These are phyloP conservation scores for Carex myosuroides DNA, from an alignment of 176 grass and related monocot species.

Conservation along the genomic window DNA sequence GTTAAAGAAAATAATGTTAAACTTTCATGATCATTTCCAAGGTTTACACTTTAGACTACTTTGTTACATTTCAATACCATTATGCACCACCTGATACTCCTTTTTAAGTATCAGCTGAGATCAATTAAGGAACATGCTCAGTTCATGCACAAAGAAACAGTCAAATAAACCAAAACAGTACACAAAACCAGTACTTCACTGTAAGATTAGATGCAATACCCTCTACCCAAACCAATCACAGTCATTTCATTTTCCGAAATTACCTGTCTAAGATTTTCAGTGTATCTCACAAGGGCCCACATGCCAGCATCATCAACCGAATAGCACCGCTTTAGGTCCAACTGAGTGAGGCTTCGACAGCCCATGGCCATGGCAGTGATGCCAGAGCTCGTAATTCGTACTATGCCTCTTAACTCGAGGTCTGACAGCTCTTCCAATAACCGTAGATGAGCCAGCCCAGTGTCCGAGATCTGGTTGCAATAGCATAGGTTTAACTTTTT, in stretches of 20 bases:
- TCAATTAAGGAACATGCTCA: neutral
- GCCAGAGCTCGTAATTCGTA: constrained; percentile 54
- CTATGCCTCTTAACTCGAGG: constrained; percentile 72
- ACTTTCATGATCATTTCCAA: neutral
- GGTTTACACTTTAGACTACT: neutral
- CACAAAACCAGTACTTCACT: neutral
- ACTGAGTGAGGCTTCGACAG: constrained; percentile 58
- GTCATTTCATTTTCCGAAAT: neutral
- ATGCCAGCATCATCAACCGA: constrained; percentile 71
- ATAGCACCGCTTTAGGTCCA: constrained; percentile 83
- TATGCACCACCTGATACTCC: neutral
- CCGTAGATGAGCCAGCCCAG: constrained; percentile 59
- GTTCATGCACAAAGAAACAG: neutral
- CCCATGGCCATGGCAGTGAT: constrained; percentile 55
- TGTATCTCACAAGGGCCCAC: constrained; percentile 68
- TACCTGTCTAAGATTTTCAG: constrained; percentile 92
- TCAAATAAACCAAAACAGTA: neutral
- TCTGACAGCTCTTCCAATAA: constrained; percentile 69
- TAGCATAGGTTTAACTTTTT: constrained; percentile 83
- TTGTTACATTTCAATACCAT: neutral
- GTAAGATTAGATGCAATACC: neutral
- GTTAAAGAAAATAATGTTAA: neutral
- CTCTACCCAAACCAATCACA: neutral
- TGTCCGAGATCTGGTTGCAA: constrained; percentile 78
- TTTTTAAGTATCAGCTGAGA: neutral